Base-by-base conservation (phyloP, 1,284 basidiomycete species). In the Rhodotorula sp. region DNA sequence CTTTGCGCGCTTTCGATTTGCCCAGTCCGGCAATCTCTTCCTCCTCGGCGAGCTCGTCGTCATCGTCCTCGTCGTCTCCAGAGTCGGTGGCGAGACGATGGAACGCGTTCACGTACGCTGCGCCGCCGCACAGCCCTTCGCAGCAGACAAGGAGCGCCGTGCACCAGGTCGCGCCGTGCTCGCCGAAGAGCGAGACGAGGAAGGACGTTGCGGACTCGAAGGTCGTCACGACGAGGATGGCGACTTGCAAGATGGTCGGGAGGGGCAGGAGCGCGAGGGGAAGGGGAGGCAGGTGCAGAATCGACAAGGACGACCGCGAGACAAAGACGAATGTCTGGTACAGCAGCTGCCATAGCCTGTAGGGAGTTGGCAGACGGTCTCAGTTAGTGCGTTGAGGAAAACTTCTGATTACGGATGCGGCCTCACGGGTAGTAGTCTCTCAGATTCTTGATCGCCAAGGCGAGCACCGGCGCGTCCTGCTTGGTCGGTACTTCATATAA, bases 381-480 rank as follows among this genome's bases (percentile, higher is more conserved):
- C 26, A 56, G 54, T 29, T 21, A 3, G 39, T 34, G 29, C 29
- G 29, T 29, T 3, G 29, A 29, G 29, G 29, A 2, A 29, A 29
- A 29, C 29, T 29, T 3, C 29, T 29, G 29, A 29, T 29, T 29
- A 2, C 29, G 29, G 29, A 21, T 74, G 78, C 51, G 51, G 80
- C 91, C 92, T 93, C 56, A 96, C 10, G 95, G 94, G 81, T 98
- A 98, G 81, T 96, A 99, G 80, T 99, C 96, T 48, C 92, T 85
- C 47, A 96, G 86, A 1, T 88, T 89, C 77, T 91, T 88, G 75
- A 98, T 92, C 69, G 97, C 85, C 78, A 86, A 87, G 79, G 88
- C 85, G 64, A 92, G 81, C 59, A 94, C 78, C 78, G 89, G 84
- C 79, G 89, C 83, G 54, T 83, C 79, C 52, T 86, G 83, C 2